Base-by-base conservation (phyloP, 306 rosid genomes). In the Malus sieversii region DNA sequence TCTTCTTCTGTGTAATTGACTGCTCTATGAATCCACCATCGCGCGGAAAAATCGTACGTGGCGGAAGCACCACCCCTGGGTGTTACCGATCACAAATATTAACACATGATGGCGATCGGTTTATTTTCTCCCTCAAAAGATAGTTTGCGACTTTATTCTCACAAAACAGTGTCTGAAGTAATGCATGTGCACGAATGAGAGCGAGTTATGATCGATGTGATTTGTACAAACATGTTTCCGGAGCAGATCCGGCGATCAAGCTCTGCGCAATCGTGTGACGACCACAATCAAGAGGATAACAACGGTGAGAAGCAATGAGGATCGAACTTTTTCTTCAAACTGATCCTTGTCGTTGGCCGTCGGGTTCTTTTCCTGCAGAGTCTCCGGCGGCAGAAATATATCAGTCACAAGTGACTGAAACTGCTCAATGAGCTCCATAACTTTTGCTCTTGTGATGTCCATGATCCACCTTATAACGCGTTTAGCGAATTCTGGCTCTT, bases 241-340 rank as follows among this genome's bases (percentile, higher is more conserved):
- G 18, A 30, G 38, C 40, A 30, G 13, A 23, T 46, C 42, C 4
- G 42, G n/a, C 60, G 57, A 71, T 87, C 82, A 73, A 12, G 22
- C 63, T 6, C 72, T 1, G 58, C 75, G 81, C 6, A 51, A 78
- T 69, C 91, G 85, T 70, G 88, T 83, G 68, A 87, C 72, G 23
- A 87, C 75, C 61, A 82, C 88, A 72, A 85, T 85, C 58, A 92
- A 55, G 29, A 90, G 65, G 77, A 84, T 74, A 13, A 90, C 78
- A 27, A 92, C 48, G 29, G 90, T 73, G 63, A 90, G 89, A 77
- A 81, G 85, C 12, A 86, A 40, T 18, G 96, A 82, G n/a, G 96
- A 84, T 65, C 82, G 77, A 32, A 90, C 66, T 79, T 87, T 90
- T 59, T 82, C 88, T 25, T 85, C 77, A 33, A 85, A 52, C 38